These are phyloP conservation scores for Phlebiopsis gigantea DNA, from an alignment of 768 basidiomycete genomes.

Conservation along the genomic window DNA sequence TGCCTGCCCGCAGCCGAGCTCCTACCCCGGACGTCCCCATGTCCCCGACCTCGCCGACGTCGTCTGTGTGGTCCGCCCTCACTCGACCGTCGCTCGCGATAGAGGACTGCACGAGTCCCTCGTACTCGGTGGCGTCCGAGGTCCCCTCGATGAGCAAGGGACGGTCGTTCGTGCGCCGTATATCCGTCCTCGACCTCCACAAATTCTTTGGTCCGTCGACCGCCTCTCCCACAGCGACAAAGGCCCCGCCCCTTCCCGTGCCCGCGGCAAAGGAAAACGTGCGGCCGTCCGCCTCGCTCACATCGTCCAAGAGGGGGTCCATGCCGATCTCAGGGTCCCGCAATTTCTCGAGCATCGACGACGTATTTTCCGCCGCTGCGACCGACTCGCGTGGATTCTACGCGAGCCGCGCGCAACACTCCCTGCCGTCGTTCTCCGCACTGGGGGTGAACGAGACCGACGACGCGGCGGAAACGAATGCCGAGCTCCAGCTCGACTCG, in stretches of 20 bases:
- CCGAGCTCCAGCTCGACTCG: conserved; percentile 66
- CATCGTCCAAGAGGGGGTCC: conserved; percentile 4
- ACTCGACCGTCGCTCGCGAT: conserved; percentile 16
- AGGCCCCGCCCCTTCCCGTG: background rate
- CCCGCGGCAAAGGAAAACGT: background rate
- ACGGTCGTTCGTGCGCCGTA: conserved; percentile 24
- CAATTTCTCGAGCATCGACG: background rate
- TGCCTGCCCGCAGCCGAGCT: conserved; percentile 10
- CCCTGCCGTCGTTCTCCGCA: conserved; percentile 7
- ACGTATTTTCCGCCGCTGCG: conserved; percentile 1
- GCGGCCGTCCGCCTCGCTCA: background rate
- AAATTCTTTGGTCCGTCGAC: conserved; percentile 24
- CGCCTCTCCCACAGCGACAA: conserved; percentile 6
- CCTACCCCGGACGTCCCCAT: conserved; percentile 10
- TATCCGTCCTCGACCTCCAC: conserved; percentile 30
- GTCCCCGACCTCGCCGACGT: conserved; percentile 10
- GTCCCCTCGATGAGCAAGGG: conserved; percentile 20
- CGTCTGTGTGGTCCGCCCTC: conserved; percentile 5
- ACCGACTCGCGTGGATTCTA: conserved; percentile 6
- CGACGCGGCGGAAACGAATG: conserved; percentile 33
- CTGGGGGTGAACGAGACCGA: background rate
- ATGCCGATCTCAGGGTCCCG: conserved; percentile 4
- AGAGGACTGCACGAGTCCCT: conserved; percentile 16
- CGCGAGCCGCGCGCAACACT: background rate
- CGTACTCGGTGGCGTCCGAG: background rate